Evolutionary conservation across 768 basidiomycete species (phyloP), one percentile per base, ranked within the genome.

Genomic region (Amanita polypyramis): DNA sequence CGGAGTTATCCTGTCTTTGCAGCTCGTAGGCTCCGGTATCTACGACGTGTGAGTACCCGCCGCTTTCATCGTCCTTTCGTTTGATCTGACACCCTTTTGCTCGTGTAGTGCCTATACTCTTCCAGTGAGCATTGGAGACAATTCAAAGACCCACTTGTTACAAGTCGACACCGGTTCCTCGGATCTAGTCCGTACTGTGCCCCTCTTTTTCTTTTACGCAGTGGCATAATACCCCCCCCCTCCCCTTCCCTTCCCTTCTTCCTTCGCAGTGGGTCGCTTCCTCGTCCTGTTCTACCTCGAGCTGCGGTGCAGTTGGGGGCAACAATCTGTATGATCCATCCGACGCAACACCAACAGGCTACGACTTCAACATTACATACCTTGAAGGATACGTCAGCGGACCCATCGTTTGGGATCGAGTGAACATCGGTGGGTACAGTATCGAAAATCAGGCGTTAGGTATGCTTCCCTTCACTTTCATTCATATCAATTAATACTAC

Each of bases 111-210:
- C 75, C 4, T 88, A 89, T 58, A 79, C 79, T 2, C 61, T 85
- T n/a, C 69, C 77, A 3, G 65, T 83, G 4, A 62, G 57, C 15
- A 66, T 86, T 19, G 85, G 86, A 9, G 45, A 60, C 5, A 62
- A 58, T 7, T 57, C 57, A 27, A 73, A 82, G 47, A 71, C 69
- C 19, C 62, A 83, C 19, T 78, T 74, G 5, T 63, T 89, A 2
- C 85, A 88, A 57, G 73, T 90, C 32, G 87, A 91, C 55, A 86
- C 83, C 0, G 88, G 88, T 23, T 89, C 88, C 0, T 85, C 85
- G 0, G 87, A 91, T 64, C 68, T 87, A 20, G 85, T 87, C 50
- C 55, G 77, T 67, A 7, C 27, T 33, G 20, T 32, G 3, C 39
- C 15, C 51, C 47, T 45, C 45, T 47, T 20, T 19, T 39, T 48